Percentiles rank a stretch among this genome's conserved stretches.
These are phyloP conservation scores for Solanum bulbocastanum DNA, from an alignment of 257 asterid species.

Conservation along the genomic window DNA sequence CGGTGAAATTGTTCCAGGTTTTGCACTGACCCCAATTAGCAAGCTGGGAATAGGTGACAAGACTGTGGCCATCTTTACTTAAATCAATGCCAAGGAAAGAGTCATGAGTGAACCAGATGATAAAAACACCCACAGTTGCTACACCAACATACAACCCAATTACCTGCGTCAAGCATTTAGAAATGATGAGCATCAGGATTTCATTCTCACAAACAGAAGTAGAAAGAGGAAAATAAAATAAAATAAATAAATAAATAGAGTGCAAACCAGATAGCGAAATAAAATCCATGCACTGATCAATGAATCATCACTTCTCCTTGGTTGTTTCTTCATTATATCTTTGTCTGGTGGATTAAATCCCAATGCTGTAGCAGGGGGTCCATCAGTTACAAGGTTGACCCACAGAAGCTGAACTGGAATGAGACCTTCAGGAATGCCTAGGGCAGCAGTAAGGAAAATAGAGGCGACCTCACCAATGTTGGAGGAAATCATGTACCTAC, in stretches of 20 bases:
- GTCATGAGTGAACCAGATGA: slow-evolving; percentile 79
- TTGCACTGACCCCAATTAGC: slow-evolving; percentile 90
- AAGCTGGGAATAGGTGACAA: slow-evolving; percentile 76
- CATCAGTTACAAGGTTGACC: slow-evolving; percentile 97
- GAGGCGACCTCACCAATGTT: slow-evolving; percentile 96
- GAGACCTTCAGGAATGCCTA: slow-evolving; percentile 96
- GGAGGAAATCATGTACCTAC: slow-evolving; percentile 97
- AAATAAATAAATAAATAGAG: not conserved
- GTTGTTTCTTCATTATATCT: slow-evolving; percentile 89
- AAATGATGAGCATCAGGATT: not conserved
- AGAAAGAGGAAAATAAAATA: not conserved
- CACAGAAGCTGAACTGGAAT: slow-evolving; percentile 98
- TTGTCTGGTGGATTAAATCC: slow-evolving; percentile 99
- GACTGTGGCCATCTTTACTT: slow-evolving; percentile 83
- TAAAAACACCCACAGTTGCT: slow-evolving; percentile 87
- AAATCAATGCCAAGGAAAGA: slow-evolving; percentile 95
- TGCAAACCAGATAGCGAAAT: slow-evolving; percentile 73
- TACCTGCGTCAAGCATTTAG: slow-evolving; percentile 34
- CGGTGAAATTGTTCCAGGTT: slow-evolving; percentile 77
- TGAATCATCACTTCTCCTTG: slow-evolving; percentile 88
- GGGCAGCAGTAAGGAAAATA: slow-evolving; percentile 87
- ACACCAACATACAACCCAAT: slow-evolving; percentile 86
- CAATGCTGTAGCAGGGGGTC: slow-evolving; percentile 99
- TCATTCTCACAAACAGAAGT: not conserved
- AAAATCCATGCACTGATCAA: slow-evolving; percentile 92